Evolutionary conservation across 495 filamentous ascomycete species (phyloP).

Genomic region (Geoglossum glabrum): DNA sequence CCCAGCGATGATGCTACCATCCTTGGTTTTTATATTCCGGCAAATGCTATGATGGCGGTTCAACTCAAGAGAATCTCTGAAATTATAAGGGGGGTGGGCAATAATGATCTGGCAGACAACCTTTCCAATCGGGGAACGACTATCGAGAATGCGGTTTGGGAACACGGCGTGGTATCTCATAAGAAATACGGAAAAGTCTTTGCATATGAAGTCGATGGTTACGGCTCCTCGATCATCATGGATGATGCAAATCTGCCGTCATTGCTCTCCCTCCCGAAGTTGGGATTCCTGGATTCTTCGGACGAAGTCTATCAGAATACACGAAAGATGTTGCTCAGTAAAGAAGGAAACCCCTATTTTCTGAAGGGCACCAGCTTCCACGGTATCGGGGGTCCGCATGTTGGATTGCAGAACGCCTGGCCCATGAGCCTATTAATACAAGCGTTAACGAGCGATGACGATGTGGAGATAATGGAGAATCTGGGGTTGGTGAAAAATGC

Average conservation of each 20-base stretch:
- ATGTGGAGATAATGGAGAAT: conserved; percentile 55
- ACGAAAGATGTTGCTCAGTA: conserved; percentile 68
- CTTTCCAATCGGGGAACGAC: conserved; percentile 41
- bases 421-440: conserved; percentile 87
- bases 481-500: conserved; percentile 54
- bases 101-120: conserved; percentile 26
- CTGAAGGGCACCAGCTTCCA: conserved; percentile 58
- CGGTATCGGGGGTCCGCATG: conserved; percentile 71
- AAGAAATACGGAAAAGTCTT: conserved; percentile 74
- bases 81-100: conserved; percentile 39
- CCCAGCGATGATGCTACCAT: conserved; percentile 98
- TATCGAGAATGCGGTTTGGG: conserved; percentile 61
- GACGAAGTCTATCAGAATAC: conserved; percentile 75
- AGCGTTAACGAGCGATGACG: conserved; percentile 74
- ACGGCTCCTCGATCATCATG: conserved; percentile 80
- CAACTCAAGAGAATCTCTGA: conserved; percentile 62
- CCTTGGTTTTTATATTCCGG: conserved; percentile 85
- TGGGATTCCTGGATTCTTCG: conserved; percentile 53
- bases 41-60: conserved; percentile 89
- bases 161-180: conserved; percentile 77
- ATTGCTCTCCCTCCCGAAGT: conserved; percentile 62
- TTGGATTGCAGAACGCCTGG: conserved; percentile 84
- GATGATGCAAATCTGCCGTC: conserved; percentile 95
- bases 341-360: conserved; percentile 73
- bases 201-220: conserved; percentile 93